Percentiles rank a stretch among this genome's conserved stretches.
Evolutionary conservation across 1,284 basidiomycete genomes (phyloP).

Genomic region (Agaricales sp.): DNA sequence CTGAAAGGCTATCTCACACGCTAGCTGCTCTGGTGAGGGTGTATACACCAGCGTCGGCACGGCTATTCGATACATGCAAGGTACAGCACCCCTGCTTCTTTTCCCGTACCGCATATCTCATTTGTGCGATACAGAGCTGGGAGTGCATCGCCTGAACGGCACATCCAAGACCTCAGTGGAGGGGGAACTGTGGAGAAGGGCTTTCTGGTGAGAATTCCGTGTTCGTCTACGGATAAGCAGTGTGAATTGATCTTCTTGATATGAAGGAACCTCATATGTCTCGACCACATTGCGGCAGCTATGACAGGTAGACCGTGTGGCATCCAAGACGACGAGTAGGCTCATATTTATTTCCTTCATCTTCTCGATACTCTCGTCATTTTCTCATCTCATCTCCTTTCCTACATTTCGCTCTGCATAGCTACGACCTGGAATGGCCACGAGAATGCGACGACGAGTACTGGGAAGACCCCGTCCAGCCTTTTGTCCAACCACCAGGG

Average conservation of each 20-base stretch:
- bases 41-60: neutral
- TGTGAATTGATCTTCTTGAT: neutral
- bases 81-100: neutral
- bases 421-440: slow-evolving; percentile 41
- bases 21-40: neutral
- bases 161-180: slow-evolving; percentile 15
- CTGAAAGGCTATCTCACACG: neutral
- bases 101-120: neutral
- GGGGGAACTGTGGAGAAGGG: slow-evolving; percentile 40
- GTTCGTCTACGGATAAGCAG: neutral
- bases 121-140: slow-evolving; percentile 17
- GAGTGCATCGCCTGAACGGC: slow-evolving; percentile 22
- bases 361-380: neutral
- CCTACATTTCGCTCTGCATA: slow-evolving; percentile 10
- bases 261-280: slow-evolving; percentile 28
- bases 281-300: slow-evolving; percentile 36
- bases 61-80: neutral
- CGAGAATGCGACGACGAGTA: slow-evolving; percentile 41
- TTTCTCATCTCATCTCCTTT: slow-evolving; percentile 6
- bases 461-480: slow-evolving; percentile 24
- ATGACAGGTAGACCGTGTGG: slow-evolving; percentile 48
- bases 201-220: slow-evolving; percentile 36
- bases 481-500: slow-evolving; percentile 21
- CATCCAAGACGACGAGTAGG: slow-evolving; percentile 51
- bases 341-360: neutral